phyloP scores from a whole-genome alignment of 2,329 filamentous ascomycete genomes.

The Arthroderma sp. region DNA sequence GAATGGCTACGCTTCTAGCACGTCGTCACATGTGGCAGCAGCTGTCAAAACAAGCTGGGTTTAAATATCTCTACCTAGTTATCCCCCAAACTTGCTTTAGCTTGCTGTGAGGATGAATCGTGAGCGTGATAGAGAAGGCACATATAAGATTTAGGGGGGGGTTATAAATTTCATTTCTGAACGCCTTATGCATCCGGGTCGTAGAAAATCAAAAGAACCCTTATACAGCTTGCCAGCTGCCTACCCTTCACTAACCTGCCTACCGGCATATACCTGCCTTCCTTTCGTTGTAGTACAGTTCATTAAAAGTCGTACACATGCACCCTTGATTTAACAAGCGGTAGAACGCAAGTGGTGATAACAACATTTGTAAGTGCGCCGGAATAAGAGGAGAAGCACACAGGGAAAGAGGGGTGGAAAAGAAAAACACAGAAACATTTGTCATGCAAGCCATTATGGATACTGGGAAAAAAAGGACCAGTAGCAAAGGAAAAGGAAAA shows the following conservation, averaged over 20 bases:
- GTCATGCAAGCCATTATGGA: too few relatives aligned
- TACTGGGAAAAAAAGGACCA: background rate
- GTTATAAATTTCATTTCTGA: constrained; percentile 8
- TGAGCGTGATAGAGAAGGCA: background rate
- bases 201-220: constrained; percentile 6
- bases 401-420: background rate
- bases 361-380: background rate
- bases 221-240: constrained; percentile 12
- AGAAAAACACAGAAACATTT: background rate
- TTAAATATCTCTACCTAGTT: too few relatives aligned
- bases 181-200: constrained; percentile 5
- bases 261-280: constrained; percentile 10
- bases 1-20: too few relatives aligned
- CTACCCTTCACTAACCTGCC: constrained; percentile 6
- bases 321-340: constrained; percentile 4
- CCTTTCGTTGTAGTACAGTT: constrained; percentile 16
- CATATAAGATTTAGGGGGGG: background rate
- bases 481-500: background rate
- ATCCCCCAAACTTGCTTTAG: too few relatives aligned
- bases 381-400: background rate
- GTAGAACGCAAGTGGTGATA: too few relatives aligned
- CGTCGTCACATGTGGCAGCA: too few relatives aligned
- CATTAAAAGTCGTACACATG: constrained; percentile 15
- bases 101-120: background rate
- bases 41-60: too few relatives aligned